phyloP scores from a whole-genome alignment of 1,139 yeast species.

The Nakaseomyces delphensis region DNA sequence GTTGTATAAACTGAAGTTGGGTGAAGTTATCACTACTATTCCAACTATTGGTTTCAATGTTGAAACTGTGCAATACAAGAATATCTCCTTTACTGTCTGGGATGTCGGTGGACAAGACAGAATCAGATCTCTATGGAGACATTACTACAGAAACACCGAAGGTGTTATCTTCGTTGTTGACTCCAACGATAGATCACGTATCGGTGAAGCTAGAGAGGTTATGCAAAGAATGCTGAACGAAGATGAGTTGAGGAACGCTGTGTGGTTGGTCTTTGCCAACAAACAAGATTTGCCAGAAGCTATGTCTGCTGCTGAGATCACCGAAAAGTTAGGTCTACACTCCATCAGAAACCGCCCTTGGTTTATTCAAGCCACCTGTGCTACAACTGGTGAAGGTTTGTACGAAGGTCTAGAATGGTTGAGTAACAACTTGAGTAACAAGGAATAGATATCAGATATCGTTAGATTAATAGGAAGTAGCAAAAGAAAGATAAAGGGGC shows the following conservation, averaged over 20 bases:
- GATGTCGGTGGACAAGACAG: slow-evolving; percentile 98
- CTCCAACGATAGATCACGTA: slow-evolving; percentile 90
- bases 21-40: slow-evolving; percentile 87
- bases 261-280: slow-evolving; percentile 81
- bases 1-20: slow-evolving; percentile 78
- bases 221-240: slow-evolving; percentile 90
- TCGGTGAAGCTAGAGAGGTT: slow-evolving; percentile 87
- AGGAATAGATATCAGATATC: slow-evolving; percentile 1
- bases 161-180: slow-evolving; percentile 91
- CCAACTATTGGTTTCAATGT: slow-evolving; percentile 94
- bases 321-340: slow-evolving; percentile 76
- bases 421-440: slow-evolving; percentile 69
- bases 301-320: slow-evolving; percentile 83
- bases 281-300: slow-evolving; percentile 92
- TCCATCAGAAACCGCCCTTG: slow-evolving; percentile 82
- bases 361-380: slow-evolving; percentile 85
- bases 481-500: not conserved
- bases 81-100: slow-evolving; percentile 92
- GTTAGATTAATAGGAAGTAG: not conserved
- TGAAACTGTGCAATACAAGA: slow-evolving; percentile 89
- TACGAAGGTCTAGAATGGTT: slow-evolving; percentile 91
- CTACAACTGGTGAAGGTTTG: slow-evolving; percentile 86
- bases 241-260: slow-evolving; percentile 87
- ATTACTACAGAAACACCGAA: slow-evolving; percentile 88
- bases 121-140: slow-evolving; percentile 94